phyloP scores from a whole-genome alignment of 495 filamentous ascomycete genomes.

The Neurospora cerealis region DNA sequence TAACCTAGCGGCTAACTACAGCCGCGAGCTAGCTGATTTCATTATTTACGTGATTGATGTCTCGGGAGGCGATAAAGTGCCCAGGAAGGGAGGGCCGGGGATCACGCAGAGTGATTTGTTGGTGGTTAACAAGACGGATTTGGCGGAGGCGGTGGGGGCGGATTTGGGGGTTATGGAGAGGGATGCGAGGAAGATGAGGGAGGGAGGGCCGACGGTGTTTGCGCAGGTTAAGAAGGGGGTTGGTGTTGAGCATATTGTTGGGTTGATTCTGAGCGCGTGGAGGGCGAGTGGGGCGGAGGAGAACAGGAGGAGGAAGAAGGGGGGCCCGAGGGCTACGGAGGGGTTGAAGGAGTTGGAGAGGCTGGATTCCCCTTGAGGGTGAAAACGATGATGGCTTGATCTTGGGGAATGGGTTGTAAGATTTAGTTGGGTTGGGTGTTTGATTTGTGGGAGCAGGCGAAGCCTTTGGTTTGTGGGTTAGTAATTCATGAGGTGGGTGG shows the following conservation, averaged over 20 bases:
- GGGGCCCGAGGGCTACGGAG: conserved; percentile 40
- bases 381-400: not conserved
- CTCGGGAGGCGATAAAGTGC: conserved; percentile 92
- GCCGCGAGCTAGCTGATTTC: conserved; percentile 84
- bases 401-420: not conserved
- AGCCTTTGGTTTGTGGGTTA: not conserved
- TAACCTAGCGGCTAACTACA: conserved; percentile 95
- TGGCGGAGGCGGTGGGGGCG: conserved; percentile 84
- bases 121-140: conserved; percentile 92
- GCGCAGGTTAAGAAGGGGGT: conserved; percentile 91
- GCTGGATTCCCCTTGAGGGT: not conserved
- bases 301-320: conserved; percentile 39
- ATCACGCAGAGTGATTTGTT: conserved; percentile 92
- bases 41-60: conserved; percentile 99
- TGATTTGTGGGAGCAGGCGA: not conserved
- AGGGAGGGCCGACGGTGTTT: conserved; percentile 94
- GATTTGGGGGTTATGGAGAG: conserved; percentile 92
- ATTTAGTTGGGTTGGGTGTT: not conserved
- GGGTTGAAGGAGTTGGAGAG: conserved; percentile 31
- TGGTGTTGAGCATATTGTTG: conserved; percentile 74
- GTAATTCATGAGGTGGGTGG: not conserved
- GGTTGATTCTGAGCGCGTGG: conserved; percentile 87
- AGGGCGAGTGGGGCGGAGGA: conserved; percentile 70
- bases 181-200: conserved; percentile 87
- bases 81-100: conserved; percentile 89